A percentile compares a stretch with the other conserved stretches of the same genome.
Conservation (phyloP, 768 basidiomycete species). For the Lentinula guzmanii region DNA sequence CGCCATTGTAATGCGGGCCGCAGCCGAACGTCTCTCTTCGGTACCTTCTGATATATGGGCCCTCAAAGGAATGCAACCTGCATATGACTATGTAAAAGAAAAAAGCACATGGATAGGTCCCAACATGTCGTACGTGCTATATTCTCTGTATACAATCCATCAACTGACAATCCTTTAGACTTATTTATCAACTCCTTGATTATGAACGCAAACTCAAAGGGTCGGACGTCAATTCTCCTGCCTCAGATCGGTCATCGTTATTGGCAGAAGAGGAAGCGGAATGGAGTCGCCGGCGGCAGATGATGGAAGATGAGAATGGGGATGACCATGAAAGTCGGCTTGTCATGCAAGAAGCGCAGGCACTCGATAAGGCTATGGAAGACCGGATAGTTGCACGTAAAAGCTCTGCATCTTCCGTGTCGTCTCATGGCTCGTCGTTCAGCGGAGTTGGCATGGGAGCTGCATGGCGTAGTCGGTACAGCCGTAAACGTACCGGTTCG, state of each 20-base stretch:
- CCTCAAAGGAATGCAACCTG: slow-evolving; percentile 83
- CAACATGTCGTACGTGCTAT: slow-evolving; percentile 82
- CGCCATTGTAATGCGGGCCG: slow-evolving; percentile 91
- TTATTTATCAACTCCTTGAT: slow-evolving; percentile 91
- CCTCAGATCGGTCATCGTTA: slow-evolving; percentile 50
- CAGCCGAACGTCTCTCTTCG: slow-evolving; percentile 55
- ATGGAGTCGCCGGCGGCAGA: slow-evolving; percentile 65
- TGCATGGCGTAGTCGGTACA: slow-evolving; percentile 59
- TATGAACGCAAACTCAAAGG: slow-evolving; percentile 74
- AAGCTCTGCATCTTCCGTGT: slow-evolving; percentile 58
- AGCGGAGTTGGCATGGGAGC: slow-evolving; percentile 58
- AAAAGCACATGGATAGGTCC: slow-evolving; percentile 87
- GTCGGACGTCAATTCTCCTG: slow-evolving; percentile 39
- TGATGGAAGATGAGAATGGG: slow-evolving; percentile 50
- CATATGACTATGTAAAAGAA: slow-evolving; percentile 85
- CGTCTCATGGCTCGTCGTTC: slow-evolving; percentile 37
- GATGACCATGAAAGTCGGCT: slow-evolving; percentile 47
- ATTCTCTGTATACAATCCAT: not conserved
- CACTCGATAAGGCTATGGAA: slow-evolving; percentile 85
- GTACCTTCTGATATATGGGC: slow-evolving; percentile 75
- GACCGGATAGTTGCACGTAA: slow-evolving; percentile 73
- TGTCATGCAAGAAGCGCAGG: slow-evolving; percentile 73
- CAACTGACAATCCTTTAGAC: slow-evolving; percentile 32
- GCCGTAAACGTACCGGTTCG: slow-evolving; percentile 67
- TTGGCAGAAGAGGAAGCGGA: slow-evolving; percentile 69